These are phyloP conservation scores for Mitragyna speciosa DNA, from an alignment of 257 asterid genomes.

Conservation along the genomic window DNA sequence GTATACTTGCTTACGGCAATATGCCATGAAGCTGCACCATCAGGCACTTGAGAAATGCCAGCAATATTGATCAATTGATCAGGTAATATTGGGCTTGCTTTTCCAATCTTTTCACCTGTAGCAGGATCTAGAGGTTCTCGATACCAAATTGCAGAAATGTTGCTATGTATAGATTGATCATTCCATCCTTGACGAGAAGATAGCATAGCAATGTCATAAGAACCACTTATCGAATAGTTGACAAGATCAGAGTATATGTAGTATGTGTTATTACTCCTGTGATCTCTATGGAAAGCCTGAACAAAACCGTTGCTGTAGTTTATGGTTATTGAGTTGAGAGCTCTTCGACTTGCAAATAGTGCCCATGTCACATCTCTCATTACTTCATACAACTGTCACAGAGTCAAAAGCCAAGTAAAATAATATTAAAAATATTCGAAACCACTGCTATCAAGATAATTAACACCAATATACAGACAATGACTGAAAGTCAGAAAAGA, in stretches of 20 bases:
- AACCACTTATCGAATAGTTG: slow-evolving; percentile 64
- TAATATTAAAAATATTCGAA: background rate
- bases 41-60: slow-evolving; percentile 89
- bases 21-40: slow-evolving; percentile 91
- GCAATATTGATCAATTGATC: slow-evolving; percentile 85
- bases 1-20: slow-evolving; percentile 85
- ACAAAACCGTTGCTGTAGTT: slow-evolving; percentile 88
- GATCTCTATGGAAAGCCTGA: slow-evolving; percentile 90
- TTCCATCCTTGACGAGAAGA: slow-evolving; percentile 77
- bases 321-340: slow-evolving; percentile 73
- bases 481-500: background rate
- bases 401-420: slow-evolving; percentile 11
- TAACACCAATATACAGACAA: background rate
- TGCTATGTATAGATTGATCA: slow-evolving; percentile 68
- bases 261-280: slow-evolving; percentile 62
- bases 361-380: slow-evolving; percentile 96
- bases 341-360: slow-evolving; percentile 71
- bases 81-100: slow-evolving; percentile 56
- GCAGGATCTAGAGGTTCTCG: slow-evolving; percentile 73
- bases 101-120: slow-evolving; percentile 68
- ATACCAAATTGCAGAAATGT: slow-evolving; percentile 78
- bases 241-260: slow-evolving; percentile 82
- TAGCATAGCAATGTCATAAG: slow-evolving; percentile 38
- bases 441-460: background rate
- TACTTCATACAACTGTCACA: slow-evolving; percentile 73